Evolutionary conservation across 306 rosid species (phyloP).

Genomic region (Cyamopsis tetragonoloba): DNA sequence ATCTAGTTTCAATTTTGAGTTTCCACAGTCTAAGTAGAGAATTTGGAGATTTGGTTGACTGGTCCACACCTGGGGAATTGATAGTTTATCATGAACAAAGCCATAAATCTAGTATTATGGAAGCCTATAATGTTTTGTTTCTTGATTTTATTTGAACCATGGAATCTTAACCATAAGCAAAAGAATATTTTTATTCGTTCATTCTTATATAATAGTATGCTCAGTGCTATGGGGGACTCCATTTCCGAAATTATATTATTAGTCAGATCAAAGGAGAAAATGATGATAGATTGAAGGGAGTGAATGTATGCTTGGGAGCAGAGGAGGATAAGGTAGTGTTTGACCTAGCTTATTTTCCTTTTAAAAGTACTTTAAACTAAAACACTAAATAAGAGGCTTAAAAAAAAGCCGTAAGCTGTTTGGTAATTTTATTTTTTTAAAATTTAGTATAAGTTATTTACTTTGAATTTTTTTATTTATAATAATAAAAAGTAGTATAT

Average conservation of each 20-base stretch:
- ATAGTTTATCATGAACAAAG: neutral
- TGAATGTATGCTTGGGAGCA: neutral
- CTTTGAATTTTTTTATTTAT: no score
- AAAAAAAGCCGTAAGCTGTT: no score
- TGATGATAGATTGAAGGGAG: neutral
- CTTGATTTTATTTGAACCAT: constrained; percentile 13
- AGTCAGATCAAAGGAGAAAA: neutral
- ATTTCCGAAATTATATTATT: neutral
- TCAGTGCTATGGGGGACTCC: neutral
- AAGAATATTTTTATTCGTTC: neutral
- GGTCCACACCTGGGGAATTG: constrained; percentile 14
- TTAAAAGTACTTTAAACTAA: no score
- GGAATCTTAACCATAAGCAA: neutral
- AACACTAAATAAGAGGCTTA: no score
- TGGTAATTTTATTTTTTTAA: no score
- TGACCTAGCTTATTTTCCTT: no score
- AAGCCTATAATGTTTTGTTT: constrained; percentile 2
- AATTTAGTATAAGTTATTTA: no score
- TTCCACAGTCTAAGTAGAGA: neutral
- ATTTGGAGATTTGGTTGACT: neutral
- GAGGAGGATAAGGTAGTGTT: neutral
- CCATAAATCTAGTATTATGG: constrained; percentile 8
- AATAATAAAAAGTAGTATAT: no score
- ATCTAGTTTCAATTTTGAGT: neutral
- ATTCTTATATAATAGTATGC: neutral